Evolutionary conservation across 2,329 filamentous ascomycete species (phyloP).

Genomic region (Davidsoniella neocaledoniae): DNA sequence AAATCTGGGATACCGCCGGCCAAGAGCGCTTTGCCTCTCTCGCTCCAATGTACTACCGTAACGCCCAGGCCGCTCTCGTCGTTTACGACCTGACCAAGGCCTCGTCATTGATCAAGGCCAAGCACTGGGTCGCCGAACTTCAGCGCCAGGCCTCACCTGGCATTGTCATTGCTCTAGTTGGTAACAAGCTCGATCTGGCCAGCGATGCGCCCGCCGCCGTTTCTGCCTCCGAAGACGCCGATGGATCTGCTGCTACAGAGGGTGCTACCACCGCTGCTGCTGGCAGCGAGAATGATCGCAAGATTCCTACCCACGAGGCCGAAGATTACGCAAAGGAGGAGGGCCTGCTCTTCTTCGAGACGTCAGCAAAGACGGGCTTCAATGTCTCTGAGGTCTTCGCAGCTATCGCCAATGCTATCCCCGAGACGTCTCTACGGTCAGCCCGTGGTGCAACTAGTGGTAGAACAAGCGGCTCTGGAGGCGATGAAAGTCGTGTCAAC

Average conservation of each 20-base stretch:
- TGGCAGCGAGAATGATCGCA: conserved; percentile 57
- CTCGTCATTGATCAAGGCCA: conserved; percentile 86
- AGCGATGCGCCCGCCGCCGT: conserved; percentile 32
- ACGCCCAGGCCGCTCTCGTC: conserved; percentile 90
- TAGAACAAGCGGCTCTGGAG: conserved; percentile 35
- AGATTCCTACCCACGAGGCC: conserved; percentile 80
- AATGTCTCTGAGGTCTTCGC: conserved; percentile 96
- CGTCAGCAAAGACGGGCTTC: conserved; percentile 86
- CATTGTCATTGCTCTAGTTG: conserved; percentile 91
- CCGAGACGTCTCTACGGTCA: conserved; percentile 89
- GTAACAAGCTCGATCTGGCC: conserved; percentile 89
- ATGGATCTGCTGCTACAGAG: conserved; percentile 19
- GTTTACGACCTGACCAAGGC: conserved; percentile 98
- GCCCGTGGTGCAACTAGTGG: conserved; percentile 52
- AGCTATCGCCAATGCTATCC: conserved; percentile 94
- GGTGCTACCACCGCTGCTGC: conserved; percentile 27
- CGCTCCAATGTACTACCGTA: conserved; percentile 98
- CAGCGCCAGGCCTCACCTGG: conserved; percentile 91
- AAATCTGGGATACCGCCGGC: conserved; percentile 97
- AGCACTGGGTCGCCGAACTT: conserved; percentile 96
- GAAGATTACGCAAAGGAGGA: conserved; percentile 92
- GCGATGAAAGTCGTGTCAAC: conserved; percentile 65
- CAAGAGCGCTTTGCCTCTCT: conserved; percentile 95
- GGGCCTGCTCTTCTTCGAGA: conserved; percentile 89
- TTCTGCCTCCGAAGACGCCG: conserved; percentile 33